Base-by-base conservation (phyloP, 371 early-diverging fungal genomes). In the Saksenaea vasiformis region DNA sequence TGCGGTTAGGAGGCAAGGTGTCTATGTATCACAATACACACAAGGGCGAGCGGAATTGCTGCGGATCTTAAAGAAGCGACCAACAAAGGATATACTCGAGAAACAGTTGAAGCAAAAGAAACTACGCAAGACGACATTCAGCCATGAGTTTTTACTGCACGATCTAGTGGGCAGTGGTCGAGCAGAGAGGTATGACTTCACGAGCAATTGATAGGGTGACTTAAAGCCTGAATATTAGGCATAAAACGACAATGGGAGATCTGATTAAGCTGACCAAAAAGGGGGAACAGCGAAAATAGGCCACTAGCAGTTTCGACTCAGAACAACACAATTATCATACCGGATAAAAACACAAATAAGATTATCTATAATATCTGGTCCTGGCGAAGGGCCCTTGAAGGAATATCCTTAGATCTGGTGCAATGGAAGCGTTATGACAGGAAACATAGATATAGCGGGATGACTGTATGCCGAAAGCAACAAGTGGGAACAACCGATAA, bases 171-270 rank as follows among this genome's bases (percentile, higher is more conserved):
- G 73, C 3, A 69, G 69, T 54, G 73, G 73, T 11, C 68, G 73
- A 8, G 72, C 58, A 11, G 64, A 65, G 58, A 62, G 68, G 72
- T 72, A 38, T 56, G 38, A 31, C 2, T 13, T 15, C 3, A 43
- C 10, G 8, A 27, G 39, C 56, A 39, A 53, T 28, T 37, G 41
- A 35, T 5, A 17, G 28, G 19, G 15, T 26, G 31, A 27, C 17
- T 35, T 9, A 44, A 14, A 8, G 22, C 41, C 22, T 13, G 24
- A 22, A 24, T 17, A 41, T n/a, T 35, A 72, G 73, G 54, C 69
- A 72, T 28, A 64, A 66, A 13, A 72, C 73, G 9, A 65, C 73
- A 3, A 72, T 72, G 73, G 73, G 73, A 10, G 69, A 72, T 58
- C 41, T 72, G 34, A 72, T 72, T 28, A 62, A 66, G 19, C 43